Evolutionary conservation across 352 stramenopile genomes (phyloP), one percentile per base, ranked within the genome.

Genomic region (Phytopythium ostracodes): DNA sequence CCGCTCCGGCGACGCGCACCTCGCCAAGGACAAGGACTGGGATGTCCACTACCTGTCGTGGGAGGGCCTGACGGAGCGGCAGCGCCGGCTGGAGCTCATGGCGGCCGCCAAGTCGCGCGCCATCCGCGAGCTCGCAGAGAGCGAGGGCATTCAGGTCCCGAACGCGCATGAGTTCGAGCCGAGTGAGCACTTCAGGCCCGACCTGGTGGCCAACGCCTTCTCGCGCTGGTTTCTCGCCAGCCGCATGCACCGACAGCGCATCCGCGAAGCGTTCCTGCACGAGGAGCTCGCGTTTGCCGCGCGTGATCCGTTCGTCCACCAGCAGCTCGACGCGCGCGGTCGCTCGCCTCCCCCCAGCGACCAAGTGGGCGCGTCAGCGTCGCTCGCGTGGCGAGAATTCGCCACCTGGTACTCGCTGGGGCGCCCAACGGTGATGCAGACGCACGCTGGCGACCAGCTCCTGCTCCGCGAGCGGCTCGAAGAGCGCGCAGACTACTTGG

Each of bases 261-360:
- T 86, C 49, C 80, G 82, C 35, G 76, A 85, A 43, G 66, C 43
- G 2, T 91, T 89, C 61, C 57, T 92, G 7, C 53, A 35, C 0
- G 82, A 92, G 49, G 82, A 92, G 54, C 67, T 92, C 4, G 35
- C 24, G 2, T 92, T 77, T 62, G 82, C 79, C 46, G 80, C 68
- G n/a, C 58, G 59, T 18, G 77, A 89, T 46, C 55, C 66, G 17
- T 35, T 67, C 25, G 55, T 89, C 20, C 70, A 76, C 40, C 56
- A 76, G 27, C 70, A 81, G 15, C 53, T 88, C 42, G 70, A 60
- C 9, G 60, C 69, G 31, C 56, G 54, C 29, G 77, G 81, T 0
- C 53, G 73, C 10, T 43, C 59, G 31, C 64, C 77, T 33, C 76
- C 74, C 0, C n/a, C 63, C 17, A 24, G 24, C 22, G 55, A 76